Conservation (phyloP, 768 basidiomycete species). For the Xanthoconium purpureum region DNA sequence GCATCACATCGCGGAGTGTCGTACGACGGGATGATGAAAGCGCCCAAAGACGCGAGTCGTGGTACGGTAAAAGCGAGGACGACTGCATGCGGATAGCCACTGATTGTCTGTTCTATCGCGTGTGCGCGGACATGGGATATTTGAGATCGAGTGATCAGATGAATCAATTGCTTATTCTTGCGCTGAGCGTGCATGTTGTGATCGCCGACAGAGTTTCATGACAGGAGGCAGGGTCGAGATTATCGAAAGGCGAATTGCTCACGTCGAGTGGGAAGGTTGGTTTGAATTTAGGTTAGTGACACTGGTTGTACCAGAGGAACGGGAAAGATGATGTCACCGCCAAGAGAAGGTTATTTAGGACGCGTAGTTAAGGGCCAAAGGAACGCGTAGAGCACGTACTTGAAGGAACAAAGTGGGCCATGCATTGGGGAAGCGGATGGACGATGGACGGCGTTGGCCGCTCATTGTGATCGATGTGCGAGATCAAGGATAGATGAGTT, state of each 20-base stretch:
- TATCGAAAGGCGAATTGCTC: background rate
- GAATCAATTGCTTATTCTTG: background rate
- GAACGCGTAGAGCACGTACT: background rate
- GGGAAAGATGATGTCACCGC: background rate
- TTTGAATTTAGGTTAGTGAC: background rate
- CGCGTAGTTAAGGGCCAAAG: background rate
- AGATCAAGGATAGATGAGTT: background rate
- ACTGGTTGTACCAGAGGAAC: background rate
- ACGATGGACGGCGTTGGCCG: background rate
- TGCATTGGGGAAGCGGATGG: conserved; percentile 1
- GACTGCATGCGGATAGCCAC: background rate
- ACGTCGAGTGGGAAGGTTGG: background rate
- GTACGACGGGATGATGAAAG: background rate
- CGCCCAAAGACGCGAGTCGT: background rate
- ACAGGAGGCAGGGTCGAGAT: conserved; percentile 7
- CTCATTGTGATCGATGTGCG: conserved; percentile 2
- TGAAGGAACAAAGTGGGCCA: background rate
- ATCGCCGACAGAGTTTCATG: conserved; percentile 16
- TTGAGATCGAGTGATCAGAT: conserved; percentile 5
- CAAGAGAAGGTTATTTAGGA: background rate
- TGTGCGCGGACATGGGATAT: conserved; percentile 5
- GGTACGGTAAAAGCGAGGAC: background rate
- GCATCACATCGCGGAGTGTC: background rate
- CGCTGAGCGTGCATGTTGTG: conserved; percentile 13
- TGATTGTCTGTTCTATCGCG: conserved; percentile 2